These are phyloP conservation scores for Fusarium pilosicola DNA, from an alignment of 2,329 filamentous ascomycete species.

Conservation along the genomic window DNA sequence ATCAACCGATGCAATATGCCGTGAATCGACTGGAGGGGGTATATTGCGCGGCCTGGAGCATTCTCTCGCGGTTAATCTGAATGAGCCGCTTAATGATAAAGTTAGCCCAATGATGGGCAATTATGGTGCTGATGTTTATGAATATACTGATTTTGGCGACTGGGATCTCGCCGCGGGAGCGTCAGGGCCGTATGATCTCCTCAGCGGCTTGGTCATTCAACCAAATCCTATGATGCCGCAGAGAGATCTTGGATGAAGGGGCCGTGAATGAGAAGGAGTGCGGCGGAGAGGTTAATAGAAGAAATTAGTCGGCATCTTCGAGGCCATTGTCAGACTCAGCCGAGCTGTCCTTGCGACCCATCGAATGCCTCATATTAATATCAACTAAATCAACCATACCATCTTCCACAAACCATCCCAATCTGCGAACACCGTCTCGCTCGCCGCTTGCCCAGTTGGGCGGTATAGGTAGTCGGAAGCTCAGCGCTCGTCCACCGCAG, in stretches of 20 bases:
- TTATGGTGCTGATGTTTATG: slow-evolving; percentile 43
- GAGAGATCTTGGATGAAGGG: slow-evolving; percentile 37
- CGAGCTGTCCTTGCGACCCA: slow-evolving; percentile 22
- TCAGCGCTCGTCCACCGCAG: slow-evolving; percentile 45
- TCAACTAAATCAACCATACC: slow-evolving; percentile 44
- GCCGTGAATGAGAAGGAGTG: neutral
- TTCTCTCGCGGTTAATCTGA: slow-evolving; percentile 48
- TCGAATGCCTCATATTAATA: slow-evolving; percentile 39
- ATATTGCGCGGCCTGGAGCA: slow-evolving; percentile 52
- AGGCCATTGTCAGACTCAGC: slow-evolving; percentile 32
- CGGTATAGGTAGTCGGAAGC: slow-evolving; percentile 42
- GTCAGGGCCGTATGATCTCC: slow-evolving; percentile 46
- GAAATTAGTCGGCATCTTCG: slow-evolving; percentile 34
- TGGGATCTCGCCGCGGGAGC: slow-evolving; percentile 46
- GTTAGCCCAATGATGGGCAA: slow-evolving; percentile 44
- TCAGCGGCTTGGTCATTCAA: slow-evolving; percentile 42
- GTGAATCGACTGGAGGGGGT: slow-evolving; percentile 51
- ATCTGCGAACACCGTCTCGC: slow-evolving; percentile 30
- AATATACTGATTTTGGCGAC: slow-evolving; percentile 49
- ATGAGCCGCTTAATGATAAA: slow-evolving; percentile 46
- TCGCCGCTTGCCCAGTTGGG: slow-evolving; percentile 7
- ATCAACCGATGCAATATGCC: slow-evolving; percentile 51
- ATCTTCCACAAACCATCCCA: slow-evolving; percentile 48
- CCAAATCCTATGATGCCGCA: slow-evolving; percentile 38
- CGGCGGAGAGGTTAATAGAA: slow-evolving; percentile 9